Evolutionary conservation across 331 rosid species (phyloP).

Genomic region (Malus hybrid): DNA sequence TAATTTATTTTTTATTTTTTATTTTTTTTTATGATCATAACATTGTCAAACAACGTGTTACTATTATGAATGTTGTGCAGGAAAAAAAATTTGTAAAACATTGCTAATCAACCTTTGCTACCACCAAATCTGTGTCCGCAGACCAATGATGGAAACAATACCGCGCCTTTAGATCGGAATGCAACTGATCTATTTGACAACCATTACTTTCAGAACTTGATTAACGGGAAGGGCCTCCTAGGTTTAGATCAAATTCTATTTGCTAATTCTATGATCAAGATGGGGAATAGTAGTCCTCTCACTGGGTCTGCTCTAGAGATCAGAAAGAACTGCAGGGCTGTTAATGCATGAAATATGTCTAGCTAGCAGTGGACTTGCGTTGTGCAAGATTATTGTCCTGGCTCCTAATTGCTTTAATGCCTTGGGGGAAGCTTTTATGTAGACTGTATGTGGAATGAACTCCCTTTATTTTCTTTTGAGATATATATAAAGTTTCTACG

Average conservation of each 20-base stretch:
- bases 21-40: too few species aligned
- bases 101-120: too few species aligned
- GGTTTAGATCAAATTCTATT: constrained; percentile 61
- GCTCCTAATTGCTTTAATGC: too few species aligned
- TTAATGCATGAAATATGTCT: constrained; percentile 26
- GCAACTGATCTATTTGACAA: constrained; percentile 67
- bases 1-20: too few species aligned
- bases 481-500: too few species aligned
- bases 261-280: constrained; percentile 57
- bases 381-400: background rate
- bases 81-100: too few species aligned
- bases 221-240: constrained; percentile 52
- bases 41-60: too few species aligned
- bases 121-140: constrained; percentile 31
- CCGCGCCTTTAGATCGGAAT: constrained; percentile 51
- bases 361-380: background rate
- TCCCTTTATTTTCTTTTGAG: too few species aligned
- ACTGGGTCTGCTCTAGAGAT: constrained; percentile 69
- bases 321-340: constrained; percentile 54
- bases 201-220: constrained; percentile 63
- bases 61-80: too few species aligned
- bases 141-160: constrained; percentile 51
- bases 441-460: background rate
- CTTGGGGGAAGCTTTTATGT: background rate
- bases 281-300: constrained; percentile 62